Evolutionary conservation across 1,139 yeast species (phyloP), one percentile per base, ranked within the genome.

Genomic region (Protomyces macrosporus): DNA sequence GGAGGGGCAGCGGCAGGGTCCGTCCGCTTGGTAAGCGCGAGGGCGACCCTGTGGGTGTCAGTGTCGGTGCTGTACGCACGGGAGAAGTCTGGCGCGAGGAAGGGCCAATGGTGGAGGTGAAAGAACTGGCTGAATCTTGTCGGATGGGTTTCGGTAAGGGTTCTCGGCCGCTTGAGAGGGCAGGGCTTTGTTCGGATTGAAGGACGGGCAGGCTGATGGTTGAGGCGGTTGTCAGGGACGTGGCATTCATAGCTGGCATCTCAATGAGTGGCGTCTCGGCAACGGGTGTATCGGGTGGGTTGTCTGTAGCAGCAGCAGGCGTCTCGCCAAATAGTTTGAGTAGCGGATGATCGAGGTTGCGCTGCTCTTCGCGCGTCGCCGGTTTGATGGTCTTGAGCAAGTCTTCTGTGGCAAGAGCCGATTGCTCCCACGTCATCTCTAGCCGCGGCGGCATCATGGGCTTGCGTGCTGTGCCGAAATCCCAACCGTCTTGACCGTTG

Each of bases 401-500:
- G 30, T 58, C 62, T 40, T 58, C 62, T 6, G 62, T 58, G 4
- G 62, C 62, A 40, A 42, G 50, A 16, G 62, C 62, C 6, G 62
- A 58, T 34, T 58, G 62, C 32, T 58, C 62, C 62, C 62, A 58
- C 16, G 62, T 58, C 10, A 55, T 37, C 4, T 51, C 51, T 2
- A 10, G 30, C 10, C 23, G n/a, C 6, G 34, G 34, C 10, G 32
- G 9, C 23, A 23, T 12, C 32, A 30, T 53, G 12, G 40, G 33
- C 6, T 33, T 23, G 9, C 53, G 51, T 10, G 40, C 48, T n/a
- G 66, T 66, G 61, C 73, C 76, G 66, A 75, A 74, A 67, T 76
- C 77, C 77, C 78, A 76, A 58, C 74, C 75, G 50, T 69, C 71
- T 58, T 72, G 73, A 54, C 70, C 72, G 55, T 72, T 68, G 33